Percentiles rank a stretch among this genome's conserved stretches.
These are phyloP conservation scores for Syncephalastrum racemosum DNA, from an alignment of 371 early-diverging fungal species.

Conservation along the genomic window DNA sequence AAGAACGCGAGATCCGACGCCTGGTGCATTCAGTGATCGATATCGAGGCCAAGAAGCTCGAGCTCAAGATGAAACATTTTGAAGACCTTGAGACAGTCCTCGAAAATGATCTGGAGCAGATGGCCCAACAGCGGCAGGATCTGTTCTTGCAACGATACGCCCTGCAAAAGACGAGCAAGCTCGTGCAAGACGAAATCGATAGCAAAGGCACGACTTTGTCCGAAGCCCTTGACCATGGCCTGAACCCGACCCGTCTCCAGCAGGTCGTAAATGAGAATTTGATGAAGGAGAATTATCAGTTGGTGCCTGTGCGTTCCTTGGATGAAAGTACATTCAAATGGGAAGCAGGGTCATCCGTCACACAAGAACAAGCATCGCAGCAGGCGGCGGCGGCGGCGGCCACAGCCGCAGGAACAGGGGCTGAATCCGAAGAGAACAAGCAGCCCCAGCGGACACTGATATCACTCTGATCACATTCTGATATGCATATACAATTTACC, in stretches of 20 bases:
- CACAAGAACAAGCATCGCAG: no score
- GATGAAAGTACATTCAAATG: no score
- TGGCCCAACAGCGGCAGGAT: conserved; percentile 81
- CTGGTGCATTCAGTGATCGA: conserved; percentile 83
- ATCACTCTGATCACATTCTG: no score
- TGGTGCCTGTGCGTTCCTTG: conserved; percentile 7
- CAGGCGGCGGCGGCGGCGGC: no score
- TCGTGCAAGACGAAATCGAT: conserved; percentile 52
- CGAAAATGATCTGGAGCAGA: conserved; percentile 79
- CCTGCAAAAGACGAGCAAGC: conserved; percentile 55
- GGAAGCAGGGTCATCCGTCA: no score
- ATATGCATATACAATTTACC: no score
- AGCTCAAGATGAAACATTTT: conserved; percentile 89
- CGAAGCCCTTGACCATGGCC: conserved; percentile 36
- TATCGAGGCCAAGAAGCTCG: conserved; percentile 82
- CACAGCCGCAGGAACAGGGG: no score
- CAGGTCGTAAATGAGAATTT: conserved; percentile 30
- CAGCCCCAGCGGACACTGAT: no score
- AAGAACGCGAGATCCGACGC: conserved; percentile 80
- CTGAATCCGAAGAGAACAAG: no score
- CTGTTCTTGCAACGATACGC: conserved; percentile 77
- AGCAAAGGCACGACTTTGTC: conserved; percentile 31
- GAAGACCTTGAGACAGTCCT: conserved; percentile 87
- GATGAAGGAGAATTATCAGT: conserved; percentile 39
- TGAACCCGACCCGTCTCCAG: conserved; percentile 43